Conservation (phyloP, 2,329 filamentous ascomycete species). For the Xylogone sp. region DNA sequence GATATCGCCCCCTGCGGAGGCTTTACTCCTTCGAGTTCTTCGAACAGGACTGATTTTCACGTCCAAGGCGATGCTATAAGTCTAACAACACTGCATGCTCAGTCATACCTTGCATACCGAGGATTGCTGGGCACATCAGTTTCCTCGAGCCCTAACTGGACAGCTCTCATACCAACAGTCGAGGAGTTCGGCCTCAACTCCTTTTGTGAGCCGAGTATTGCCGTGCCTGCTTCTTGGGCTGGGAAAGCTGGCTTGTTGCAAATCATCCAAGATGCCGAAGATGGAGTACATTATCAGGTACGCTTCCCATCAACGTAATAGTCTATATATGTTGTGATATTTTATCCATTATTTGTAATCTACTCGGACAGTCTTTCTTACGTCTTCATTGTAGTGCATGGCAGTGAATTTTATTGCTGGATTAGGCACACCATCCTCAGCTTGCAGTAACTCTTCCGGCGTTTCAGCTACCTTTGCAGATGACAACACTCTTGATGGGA, state of each 20-base stretch:
- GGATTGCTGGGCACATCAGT: conserved; percentile 47
- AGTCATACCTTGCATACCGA: conserved; percentile 54
- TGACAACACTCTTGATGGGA: neutral
- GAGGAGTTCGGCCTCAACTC: conserved; percentile 50
- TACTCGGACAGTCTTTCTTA: neutral
- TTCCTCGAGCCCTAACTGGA: conserved; percentile 47
- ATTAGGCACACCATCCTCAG: conserved; percentile 18
- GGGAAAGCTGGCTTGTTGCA: conserved; percentile 53
- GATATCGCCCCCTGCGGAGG: conserved; percentile 50
- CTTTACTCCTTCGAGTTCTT: conserved; percentile 39
- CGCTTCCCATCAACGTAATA: neutral
- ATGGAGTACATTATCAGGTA: conserved; percentile 56
- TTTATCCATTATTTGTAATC: neutral
- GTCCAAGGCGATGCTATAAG: conserved; percentile 53
- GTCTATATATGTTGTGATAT: conserved; percentile 10
- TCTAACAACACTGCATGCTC: conserved; percentile 44
- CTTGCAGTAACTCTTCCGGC: conserved; percentile 34
- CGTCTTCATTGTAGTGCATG: conserved; percentile 38
- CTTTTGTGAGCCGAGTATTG: conserved; percentile 49
- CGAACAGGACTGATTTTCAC: conserved; percentile 47
- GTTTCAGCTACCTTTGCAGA: conserved; percentile 13
- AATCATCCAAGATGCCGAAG: conserved; percentile 47
- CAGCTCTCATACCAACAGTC: conserved; percentile 49
- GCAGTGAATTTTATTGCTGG: conserved; percentile 50
- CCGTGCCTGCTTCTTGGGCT: conserved; percentile 44